Conservation (phyloP, 2,329 filamentous ascomycete genomes). For the Phoma sp. region DNA sequence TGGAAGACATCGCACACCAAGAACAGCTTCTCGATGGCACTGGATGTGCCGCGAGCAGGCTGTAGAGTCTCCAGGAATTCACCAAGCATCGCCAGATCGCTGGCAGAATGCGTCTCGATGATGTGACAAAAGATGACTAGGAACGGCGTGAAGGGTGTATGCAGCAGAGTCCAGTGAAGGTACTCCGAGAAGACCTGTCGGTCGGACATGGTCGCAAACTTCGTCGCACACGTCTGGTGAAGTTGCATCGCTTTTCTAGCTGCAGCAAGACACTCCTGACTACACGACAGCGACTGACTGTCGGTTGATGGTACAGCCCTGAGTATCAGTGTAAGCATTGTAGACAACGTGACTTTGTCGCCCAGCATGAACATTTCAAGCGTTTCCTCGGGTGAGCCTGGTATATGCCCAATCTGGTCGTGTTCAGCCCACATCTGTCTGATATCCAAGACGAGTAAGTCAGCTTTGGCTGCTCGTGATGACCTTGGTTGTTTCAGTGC, state of each 20-base stretch:
- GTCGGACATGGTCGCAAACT: constrained; percentile 11
- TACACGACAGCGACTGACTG: constrained; percentile 24
- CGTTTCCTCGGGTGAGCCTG: constrained; percentile 35
- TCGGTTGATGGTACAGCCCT: constrained; percentile 34
- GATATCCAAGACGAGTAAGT: constrained; percentile 16
- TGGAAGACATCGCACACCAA: constrained; percentile 18
- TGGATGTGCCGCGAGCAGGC: constrained; percentile 14
- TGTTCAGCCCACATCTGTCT: constrained; percentile 14
- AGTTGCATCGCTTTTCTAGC: constrained; percentile 46
- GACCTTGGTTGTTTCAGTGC: constrained; percentile 19
- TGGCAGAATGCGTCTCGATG: constrained; percentile 39
- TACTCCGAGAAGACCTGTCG: constrained; percentile 31
- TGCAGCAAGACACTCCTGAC: constrained; percentile 35
- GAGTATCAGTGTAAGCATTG: constrained; percentile 46
- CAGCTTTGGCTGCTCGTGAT: constrained; percentile 10
- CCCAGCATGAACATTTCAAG: constrained; percentile 30
- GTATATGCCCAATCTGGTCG: constrained; percentile 2
- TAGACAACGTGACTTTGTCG: constrained; percentile 47
- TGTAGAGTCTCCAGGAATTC: constrained; percentile 13
- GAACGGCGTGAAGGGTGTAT: constrained; percentile 28
- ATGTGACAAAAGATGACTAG: constrained; percentile 45
- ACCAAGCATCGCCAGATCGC: constrained; percentile 10
- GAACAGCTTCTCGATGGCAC: constrained; percentile 17
- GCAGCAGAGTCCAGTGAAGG: constrained; percentile 30
- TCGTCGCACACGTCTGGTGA: constrained; percentile 31